A percentile compares a stretch with the other conserved stretches of the same genome.
These are phyloP conservation scores for Paracorniculantispora psalliotae DNA, from an alignment of 2,329 filamentous ascomycete species.

Conservation along the genomic window DNA sequence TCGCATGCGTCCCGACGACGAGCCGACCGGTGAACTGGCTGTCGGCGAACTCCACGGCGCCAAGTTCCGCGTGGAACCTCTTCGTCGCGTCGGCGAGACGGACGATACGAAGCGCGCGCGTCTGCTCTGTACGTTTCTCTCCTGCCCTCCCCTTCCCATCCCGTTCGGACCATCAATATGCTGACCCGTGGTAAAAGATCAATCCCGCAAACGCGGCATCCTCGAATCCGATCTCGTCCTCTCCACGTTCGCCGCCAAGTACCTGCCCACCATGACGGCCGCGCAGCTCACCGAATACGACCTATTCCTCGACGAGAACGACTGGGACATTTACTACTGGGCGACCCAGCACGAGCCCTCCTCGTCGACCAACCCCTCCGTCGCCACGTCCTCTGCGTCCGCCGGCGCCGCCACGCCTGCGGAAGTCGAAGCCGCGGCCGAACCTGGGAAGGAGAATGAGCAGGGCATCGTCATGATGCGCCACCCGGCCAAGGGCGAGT, in stretches of 20 bases:
- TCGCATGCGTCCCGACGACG: conserved; percentile 21
- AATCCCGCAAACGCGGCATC: conserved; percentile 92
- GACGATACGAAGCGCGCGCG: conserved; percentile 80
- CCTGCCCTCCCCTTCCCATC: conserved; percentile 10
- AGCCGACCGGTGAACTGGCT: conserved; percentile 53
- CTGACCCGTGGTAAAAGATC: too few relatives aligned
- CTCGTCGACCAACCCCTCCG: conserved; percentile 36
- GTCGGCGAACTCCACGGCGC: conserved; percentile 86
- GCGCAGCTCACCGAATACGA: conserved; percentile 81
- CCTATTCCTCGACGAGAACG: conserved; percentile 93
- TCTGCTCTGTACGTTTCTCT: conserved; percentile 57
- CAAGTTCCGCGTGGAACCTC: conserved; percentile 83
- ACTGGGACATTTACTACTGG: conserved; percentile 99
- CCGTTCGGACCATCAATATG: not conserved
- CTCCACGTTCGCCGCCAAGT: conserved; percentile 83
- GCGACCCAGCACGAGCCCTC: conserved; percentile 71
- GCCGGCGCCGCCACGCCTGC: conserved; percentile 20
- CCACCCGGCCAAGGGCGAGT: conserved; percentile 61
- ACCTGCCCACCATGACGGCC: conserved; percentile 69
- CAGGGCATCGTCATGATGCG: conserved; percentile 25
- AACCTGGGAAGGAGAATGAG: not conserved
- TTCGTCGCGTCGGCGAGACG: conserved; percentile 80
- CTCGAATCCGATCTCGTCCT: conserved; percentile 94
- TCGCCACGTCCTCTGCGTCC: conserved; percentile 23
- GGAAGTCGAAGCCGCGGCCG: conserved; percentile 16